Percentiles rank a stretch among this genome's conserved stretches.
Conservation (phyloP, 2,329 filamentous ascomycete species). For the Phialophora expanda region DNA sequence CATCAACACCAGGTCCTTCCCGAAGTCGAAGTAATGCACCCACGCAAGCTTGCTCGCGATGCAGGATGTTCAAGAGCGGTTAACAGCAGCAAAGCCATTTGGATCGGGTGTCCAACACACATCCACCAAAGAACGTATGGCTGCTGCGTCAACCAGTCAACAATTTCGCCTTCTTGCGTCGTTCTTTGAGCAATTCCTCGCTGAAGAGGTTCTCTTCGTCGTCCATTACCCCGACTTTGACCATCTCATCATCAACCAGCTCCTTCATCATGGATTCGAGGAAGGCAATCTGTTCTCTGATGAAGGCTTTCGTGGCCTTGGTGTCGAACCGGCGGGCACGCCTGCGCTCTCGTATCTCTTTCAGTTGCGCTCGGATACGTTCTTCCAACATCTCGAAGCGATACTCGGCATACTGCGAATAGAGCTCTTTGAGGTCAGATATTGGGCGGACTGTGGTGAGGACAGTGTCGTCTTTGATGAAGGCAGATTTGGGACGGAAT, state of each 20-base stretch:
- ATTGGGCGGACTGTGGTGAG: constrained; percentile 65
- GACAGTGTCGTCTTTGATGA: constrained; percentile 64
- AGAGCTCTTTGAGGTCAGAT: constrained; percentile 63
- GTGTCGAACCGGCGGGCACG: constrained; percentile 45
- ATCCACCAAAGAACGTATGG: neutral
- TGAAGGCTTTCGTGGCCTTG: constrained; percentile 41
- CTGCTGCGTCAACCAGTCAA: neutral
- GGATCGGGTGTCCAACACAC: neutral
- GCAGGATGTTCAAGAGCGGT: neutral
- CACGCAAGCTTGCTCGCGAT: neutral
- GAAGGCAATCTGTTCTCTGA: constrained; percentile 41
- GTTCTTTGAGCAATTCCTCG: constrained; percentile 44
- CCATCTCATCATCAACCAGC: constrained; percentile 49
- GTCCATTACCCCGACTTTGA: constrained; percentile 46
- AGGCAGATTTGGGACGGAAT: constrained; percentile 64
- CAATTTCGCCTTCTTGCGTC: constrained; percentile 38
- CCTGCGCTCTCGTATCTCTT: constrained; percentile 43
- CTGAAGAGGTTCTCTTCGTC: constrained; percentile 46
- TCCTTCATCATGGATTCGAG: constrained; percentile 50
- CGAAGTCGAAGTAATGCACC: neutral
- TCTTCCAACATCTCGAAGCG: constrained; percentile 68
- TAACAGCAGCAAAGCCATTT: neutral
- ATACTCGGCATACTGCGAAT: constrained; percentile 67
- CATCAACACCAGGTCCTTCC: neutral
- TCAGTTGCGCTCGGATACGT: constrained; percentile 56